A percentile compares a stretch with the other conserved stretches of the same genome.
Evolutionary conservation across 148 eudicot genomes (phyloP).

Genomic region (Chenopodium formosanum): DNA sequence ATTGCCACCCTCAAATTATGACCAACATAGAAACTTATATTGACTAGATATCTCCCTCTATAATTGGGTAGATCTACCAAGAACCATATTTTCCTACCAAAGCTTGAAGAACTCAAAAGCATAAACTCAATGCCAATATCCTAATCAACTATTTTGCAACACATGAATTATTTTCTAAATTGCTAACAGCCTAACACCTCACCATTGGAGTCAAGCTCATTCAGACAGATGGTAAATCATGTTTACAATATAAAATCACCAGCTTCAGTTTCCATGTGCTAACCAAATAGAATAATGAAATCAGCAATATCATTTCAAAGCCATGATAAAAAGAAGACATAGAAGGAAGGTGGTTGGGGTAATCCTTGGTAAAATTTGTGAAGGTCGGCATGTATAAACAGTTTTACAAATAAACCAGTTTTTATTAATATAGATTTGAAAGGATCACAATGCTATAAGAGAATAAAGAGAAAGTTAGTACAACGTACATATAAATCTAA

Average conservation of each 20-base stretch:
- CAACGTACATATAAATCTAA: slow-evolving; percentile 75
- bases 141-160: not conserved
- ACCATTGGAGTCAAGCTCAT: not conserved
- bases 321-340: not conserved
- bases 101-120: not conserved
- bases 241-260: not conserved
- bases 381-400: not conserved
- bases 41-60: not conserved
- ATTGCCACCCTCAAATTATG: no score
- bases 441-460: not conserved
- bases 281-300: not conserved
- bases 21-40: not conserved
- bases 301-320: not conserved
- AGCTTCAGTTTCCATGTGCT: not conserved
- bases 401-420: not conserved
- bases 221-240: not conserved
- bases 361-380: not conserved
- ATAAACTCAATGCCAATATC: not conserved
- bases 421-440: not conserved
- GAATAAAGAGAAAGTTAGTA: not conserved
- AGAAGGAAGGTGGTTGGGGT: not conserved
- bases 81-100: not conserved
- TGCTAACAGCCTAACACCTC: not conserved
- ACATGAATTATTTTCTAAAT: not conserved
- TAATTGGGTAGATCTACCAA: not conserved